Conservation (phyloP, 345 rosid species). For the Physaria fendleri region DNA sequence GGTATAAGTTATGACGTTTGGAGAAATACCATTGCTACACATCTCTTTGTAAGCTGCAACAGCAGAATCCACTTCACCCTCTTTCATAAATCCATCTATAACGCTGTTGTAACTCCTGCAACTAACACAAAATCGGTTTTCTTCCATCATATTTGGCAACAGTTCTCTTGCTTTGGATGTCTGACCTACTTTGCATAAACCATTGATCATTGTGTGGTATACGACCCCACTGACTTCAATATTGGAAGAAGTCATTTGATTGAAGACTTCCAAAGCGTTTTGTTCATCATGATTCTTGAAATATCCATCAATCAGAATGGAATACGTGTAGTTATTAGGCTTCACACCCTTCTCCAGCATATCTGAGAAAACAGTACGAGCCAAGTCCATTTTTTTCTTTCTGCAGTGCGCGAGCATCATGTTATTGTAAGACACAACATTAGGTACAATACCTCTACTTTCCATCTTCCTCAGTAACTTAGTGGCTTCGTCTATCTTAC, state of each 20-base stretch:
- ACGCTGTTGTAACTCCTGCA: conserved; percentile 57
- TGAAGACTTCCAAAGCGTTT: conserved; percentile 42
- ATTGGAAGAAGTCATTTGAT: conserved; percentile 44
- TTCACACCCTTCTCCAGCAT: conserved; percentile 47
- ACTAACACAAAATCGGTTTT: conserved; percentile 38
- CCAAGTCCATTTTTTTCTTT: conserved; percentile 41
- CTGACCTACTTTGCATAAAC: conserved; percentile 57
- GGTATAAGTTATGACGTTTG: conserved; percentile 61
- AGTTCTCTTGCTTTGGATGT: conserved; percentile 45
- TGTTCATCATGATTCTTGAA: conserved; percentile 42
- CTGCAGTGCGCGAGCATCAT: conserved; percentile 54
- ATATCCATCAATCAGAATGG: conserved; percentile 61
- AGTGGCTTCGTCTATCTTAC: conserved; percentile 50
- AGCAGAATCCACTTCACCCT: conserved; percentile 48
- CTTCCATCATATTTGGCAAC: conserved; percentile 38
- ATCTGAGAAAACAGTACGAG: conserved; percentile 36
- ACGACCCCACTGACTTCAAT: conserved; percentile 49
- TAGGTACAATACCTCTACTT: conserved; percentile 36
- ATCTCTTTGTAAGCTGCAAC: conserved; percentile 45
- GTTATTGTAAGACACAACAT: conserved; percentile 52
- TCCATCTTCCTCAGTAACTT: conserved; percentile 55
- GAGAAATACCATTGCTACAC: conserved; percentile 46
- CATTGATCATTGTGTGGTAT: conserved; percentile 48
- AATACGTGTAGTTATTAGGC: conserved; percentile 53
- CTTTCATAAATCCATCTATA: conserved; percentile 61